Conservation (phyloP, 169 alveolate species). For the Cryptosporidium andersoni region DNA sequence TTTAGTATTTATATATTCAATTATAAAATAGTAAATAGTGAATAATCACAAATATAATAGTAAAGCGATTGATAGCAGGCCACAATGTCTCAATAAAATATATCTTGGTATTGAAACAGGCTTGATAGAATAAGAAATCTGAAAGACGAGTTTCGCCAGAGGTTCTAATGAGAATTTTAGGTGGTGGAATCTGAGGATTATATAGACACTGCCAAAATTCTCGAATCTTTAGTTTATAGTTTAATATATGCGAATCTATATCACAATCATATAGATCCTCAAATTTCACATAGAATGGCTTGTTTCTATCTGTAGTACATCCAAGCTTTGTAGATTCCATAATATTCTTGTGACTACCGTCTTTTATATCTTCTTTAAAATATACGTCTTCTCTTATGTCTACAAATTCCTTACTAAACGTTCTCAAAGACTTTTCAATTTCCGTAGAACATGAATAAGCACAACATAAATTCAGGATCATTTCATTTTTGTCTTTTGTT, state of each 20-base stretch:
- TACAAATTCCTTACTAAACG: background rate
- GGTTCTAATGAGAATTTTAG: slow-evolving; percentile 86
- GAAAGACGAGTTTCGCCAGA: slow-evolving; percentile 90
- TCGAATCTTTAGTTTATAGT: no score
- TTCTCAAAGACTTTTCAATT: slow-evolving; percentile 28
- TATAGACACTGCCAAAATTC: slow-evolving; percentile 46
- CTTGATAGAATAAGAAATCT: slow-evolving; percentile 87
- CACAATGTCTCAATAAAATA: slow-evolving; percentile 40
- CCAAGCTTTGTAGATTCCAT: background rate
- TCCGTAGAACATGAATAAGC: slow-evolving; percentile 56
- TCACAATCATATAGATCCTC: no score
- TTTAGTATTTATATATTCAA: slow-evolving; percentile 2
- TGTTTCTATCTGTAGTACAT: slow-evolving; percentile 65
- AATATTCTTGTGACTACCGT: background rate
- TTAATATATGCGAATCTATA: no score
- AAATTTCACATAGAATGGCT: no score
- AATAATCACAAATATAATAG: slow-evolving; percentile 17
- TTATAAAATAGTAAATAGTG: slow-evolving; percentile 51
- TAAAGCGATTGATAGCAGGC: slow-evolving; percentile 36
- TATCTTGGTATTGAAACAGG: slow-evolving; percentile 52
- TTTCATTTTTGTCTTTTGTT: slow-evolving; percentile 20
- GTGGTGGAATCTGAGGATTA: slow-evolving; percentile 81
- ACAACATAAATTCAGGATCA: slow-evolving; percentile 55
- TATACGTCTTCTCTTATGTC: background rate
- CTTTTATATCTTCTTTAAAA: background rate